Percentiles rank a stretch among this genome's conserved stretches.
Conservation (phyloP, 129 eudicot species). For the Artemisia annua region DNA sequence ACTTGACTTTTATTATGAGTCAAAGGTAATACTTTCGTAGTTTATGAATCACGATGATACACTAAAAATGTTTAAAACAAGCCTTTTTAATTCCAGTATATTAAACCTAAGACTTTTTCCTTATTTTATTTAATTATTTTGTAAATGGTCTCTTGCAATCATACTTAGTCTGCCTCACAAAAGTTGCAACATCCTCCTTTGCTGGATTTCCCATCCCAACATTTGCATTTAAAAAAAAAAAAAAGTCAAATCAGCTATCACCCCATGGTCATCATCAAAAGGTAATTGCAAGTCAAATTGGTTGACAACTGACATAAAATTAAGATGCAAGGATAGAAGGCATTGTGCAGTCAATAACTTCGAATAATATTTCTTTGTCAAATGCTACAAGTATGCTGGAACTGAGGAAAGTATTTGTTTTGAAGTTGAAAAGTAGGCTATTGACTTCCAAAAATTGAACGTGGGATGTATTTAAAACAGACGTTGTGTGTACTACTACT, state of each 20-base stretch:
- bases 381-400: background rate
- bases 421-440: background rate
- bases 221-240: too few relatives aligned
- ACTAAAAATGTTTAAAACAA: too few relatives aligned
- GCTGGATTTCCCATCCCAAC: too few relatives aligned
- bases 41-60: background rate
- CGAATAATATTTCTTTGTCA: background rate
- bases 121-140: too few relatives aligned
- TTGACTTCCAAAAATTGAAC: background rate
- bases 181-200: too few relatives aligned
- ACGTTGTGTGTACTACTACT: background rate
- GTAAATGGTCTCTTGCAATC: background rate
- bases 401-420: background rate
- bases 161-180: background rate
- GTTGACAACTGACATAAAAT: background rate
- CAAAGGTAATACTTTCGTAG: background rate
- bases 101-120: too few relatives aligned
- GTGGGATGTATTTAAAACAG: background rate
- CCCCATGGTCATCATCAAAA: background rate
- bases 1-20: background rate
- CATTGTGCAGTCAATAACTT: background rate
- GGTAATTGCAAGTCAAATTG: background rate
- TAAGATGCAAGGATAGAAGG: background rate
- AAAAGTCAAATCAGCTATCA: background rate
- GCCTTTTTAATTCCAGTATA: too few relatives aligned